Base-by-base conservation (phyloP, 2,329 filamentous ascomycete genomes). In the Dactylella cylindrospora region DNA sequence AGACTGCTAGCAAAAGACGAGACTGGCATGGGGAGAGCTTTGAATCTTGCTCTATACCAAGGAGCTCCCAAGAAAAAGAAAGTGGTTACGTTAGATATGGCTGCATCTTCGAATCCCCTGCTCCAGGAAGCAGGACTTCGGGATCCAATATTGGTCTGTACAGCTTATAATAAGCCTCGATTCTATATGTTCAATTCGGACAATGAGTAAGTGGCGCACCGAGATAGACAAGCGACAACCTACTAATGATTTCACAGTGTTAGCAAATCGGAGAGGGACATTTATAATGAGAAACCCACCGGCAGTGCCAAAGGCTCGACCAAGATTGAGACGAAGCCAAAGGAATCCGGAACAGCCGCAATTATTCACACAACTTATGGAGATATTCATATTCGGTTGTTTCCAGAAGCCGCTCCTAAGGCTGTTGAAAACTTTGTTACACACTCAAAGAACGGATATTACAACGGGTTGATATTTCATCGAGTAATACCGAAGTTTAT, bases 391-490 rank as follows among this genome's bases (percentile, higher is more conserved):
- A 82, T 98, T 64, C 87, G 91, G 3, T 79, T 98, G 10, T 98
- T 93, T 77, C 91, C 93, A 1, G 87, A 93, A 64, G 88, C 88
- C 2, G 91, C 93, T 7, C 93, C 94, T 25, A 94, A 91, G 72
- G 84, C 94, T 0, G 91, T 98, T 2, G 93, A 98, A 74, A 98
- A 98, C 73, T 98, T 98, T 72, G 88, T 94, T 51, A 94, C 89
- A 0, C 93, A 97, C 70, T 82, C 89, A 2, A 86, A 85, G 69
- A 85, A 84, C 57, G 89, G 88, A 1, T 98, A 98, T 73, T 98
- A 98, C 77, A 97, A 98, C 76, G 88, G 88, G 74, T 90, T 91
- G 26, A 91, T 96, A 68, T 98, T 98, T 78, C 93, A 98, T 74
- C 85, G 93, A 26, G 86, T 98, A 5, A 98, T 98, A 68, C 84